Percentiles rank a stretch among this genome's conserved stretches.
Conservation (phyloP, 129 eudicot species). For the Escallonia rubra region DNA sequence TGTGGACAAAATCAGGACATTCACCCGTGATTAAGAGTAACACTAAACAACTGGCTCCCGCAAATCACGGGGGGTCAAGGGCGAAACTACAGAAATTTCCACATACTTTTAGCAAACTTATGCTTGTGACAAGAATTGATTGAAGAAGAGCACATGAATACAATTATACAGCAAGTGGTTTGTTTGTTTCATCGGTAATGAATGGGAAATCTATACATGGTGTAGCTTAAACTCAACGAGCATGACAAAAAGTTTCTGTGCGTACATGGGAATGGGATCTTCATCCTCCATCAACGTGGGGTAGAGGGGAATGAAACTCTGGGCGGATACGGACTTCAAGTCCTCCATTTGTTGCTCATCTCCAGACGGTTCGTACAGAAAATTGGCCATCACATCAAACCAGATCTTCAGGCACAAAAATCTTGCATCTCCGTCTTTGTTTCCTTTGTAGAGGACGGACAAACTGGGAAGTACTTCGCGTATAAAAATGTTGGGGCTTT, state of each 20-base stretch:
- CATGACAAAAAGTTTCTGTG: constrained; percentile 79
- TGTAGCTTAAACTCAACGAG: constrained; percentile 49
- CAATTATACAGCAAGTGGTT: no score
- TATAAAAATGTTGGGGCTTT: constrained; percentile 41
- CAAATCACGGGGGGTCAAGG: neutral
- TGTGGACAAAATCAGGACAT: no score
- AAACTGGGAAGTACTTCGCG: constrained; percentile 74
- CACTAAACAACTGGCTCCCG: neutral
- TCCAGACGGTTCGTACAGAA: constrained; percentile 47
- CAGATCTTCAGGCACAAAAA: constrained; percentile 85
- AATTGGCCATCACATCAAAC: constrained; percentile 65
- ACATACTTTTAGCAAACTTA: no score
- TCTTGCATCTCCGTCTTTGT: constrained; percentile 92
- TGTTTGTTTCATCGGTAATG: no score
- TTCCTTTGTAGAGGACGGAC: constrained; percentile 68
- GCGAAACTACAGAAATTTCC: no score
- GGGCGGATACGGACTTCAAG: constrained; percentile 50
- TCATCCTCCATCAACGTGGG: constrained; percentile 84
- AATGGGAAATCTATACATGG: neutral
- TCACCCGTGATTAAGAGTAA: no score
- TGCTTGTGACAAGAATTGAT: no score
- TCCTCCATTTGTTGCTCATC: constrained; percentile 32
- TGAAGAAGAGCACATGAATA: no score
- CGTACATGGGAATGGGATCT: constrained; percentile 91
- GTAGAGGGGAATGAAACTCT: constrained; percentile 68